These are phyloP conservation scores for Articulospora tetracladia DNA, from an alignment of 495 filamentous ascomycete genomes.

Conservation along the genomic window DNA sequence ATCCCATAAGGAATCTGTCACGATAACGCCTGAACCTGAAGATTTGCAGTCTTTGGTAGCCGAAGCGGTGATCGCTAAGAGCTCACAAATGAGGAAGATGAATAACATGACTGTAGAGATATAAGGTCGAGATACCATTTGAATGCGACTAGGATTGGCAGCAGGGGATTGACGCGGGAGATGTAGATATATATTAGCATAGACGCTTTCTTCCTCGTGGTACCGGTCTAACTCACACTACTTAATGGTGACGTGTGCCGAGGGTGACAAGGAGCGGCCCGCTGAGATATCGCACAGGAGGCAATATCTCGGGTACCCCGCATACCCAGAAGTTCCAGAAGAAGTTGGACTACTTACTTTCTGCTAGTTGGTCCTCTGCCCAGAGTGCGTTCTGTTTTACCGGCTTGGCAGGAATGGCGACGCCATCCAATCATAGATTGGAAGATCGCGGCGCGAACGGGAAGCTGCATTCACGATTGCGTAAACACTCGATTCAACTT, in stretches of 20 bases:
- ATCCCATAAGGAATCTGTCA: not conserved
- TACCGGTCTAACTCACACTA: not conserved
- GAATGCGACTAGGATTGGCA: too few species aligned
- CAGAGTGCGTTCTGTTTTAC: not conserved
- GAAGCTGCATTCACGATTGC: too few species aligned
- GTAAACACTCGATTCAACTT: too few species aligned
- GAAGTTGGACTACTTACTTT: too few species aligned
- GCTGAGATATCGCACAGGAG: not conserved
- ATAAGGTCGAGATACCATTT: too few species aligned
- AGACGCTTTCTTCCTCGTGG: not conserved
- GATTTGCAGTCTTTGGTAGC: not conserved
- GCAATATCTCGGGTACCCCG: not conserved
- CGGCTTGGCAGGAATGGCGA: not conserved
- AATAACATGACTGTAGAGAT: not conserved
- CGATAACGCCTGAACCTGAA: not conserved
- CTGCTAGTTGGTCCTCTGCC: too few species aligned
- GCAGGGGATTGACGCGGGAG: too few species aligned
- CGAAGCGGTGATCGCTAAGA: not conserved
- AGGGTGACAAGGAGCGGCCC: not conserved
- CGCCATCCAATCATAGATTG: not conserved
- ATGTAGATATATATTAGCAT: too few species aligned
- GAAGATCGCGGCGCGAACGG: too few species aligned
- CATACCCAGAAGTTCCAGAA: not conserved
- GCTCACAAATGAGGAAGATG: not conserved
- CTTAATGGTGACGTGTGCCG: not conserved